A percentile compares a stretch with the other conserved stretches of the same genome.
Conservation (phyloP, 208 protist species). For the Trypanosoma melophagium region DNA sequence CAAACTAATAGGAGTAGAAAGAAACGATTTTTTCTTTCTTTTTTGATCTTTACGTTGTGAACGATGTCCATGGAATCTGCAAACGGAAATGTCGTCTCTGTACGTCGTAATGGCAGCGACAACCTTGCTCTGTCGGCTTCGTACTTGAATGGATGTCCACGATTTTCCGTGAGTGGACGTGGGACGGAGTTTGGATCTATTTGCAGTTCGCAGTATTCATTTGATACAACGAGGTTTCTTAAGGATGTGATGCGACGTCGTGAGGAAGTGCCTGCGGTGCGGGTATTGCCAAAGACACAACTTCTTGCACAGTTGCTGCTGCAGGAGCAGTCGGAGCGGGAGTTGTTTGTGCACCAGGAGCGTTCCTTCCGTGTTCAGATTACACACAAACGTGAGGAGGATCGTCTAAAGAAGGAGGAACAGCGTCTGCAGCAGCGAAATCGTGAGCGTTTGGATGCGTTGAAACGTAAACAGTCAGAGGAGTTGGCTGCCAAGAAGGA, state of each 20-base stretch:
- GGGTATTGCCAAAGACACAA: constrained; percentile 61
- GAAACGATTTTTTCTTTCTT: no score
- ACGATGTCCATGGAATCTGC: not conserved
- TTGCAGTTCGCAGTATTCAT: constrained; percentile 18
- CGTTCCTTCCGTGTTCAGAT: constrained; percentile 37
- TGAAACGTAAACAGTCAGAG: constrained; percentile 55
- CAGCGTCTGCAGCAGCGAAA: constrained; percentile 29
- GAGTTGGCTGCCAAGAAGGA: constrained; percentile 48
- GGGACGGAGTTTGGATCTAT: constrained; percentile 9
- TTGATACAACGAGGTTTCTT: constrained; percentile 55
- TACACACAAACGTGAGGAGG: constrained; percentile 48
- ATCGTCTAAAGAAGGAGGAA: constrained; percentile 44
- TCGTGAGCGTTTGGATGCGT: constrained; percentile 45
- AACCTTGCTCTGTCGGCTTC: not conserved
- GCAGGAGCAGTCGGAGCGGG: constrained; percentile 49
- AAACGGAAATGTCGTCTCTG: not conserved
- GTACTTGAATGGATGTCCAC: not conserved
- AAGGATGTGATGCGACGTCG: constrained; percentile 53
- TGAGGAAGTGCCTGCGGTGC: constrained; percentile 48
- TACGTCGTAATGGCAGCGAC: not conserved
- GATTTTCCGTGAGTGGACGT: not conserved
- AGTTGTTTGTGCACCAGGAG: constrained; percentile 52
- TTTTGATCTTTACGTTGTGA: no score
- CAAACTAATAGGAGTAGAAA: no score
- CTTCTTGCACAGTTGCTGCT: constrained; percentile 52